These are phyloP conservation scores for Prunus mongolica DNA, from an alignment of 306 rosid genomes.

Conservation along the genomic window DNA sequence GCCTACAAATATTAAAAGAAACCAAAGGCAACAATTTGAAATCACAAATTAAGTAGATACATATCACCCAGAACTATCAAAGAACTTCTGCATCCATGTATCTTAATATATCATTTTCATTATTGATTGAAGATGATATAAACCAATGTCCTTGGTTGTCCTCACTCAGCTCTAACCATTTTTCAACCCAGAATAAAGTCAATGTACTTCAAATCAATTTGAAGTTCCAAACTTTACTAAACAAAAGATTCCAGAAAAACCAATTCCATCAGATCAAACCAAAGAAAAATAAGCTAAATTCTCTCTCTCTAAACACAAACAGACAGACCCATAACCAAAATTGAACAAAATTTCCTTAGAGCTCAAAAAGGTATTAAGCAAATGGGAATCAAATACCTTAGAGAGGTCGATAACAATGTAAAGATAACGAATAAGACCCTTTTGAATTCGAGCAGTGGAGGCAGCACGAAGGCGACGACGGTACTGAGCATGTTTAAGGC, in stretches of 20 bases:
- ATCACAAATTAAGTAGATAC: background rate
- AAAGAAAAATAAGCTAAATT: background rate
- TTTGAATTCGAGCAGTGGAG: slow-evolving; percentile 71
- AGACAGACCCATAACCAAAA: background rate
- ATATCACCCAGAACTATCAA: background rate
- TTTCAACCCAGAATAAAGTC: background rate
- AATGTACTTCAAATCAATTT: background rate
- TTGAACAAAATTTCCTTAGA: background rate
- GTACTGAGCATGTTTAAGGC: slow-evolving; percentile 79
- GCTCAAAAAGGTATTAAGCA: background rate
- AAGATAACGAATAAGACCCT: slow-evolving; percentile 90
- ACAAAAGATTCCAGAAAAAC: background rate
- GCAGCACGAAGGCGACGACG: slow-evolving; percentile 82
- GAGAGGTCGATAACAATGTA: slow-evolving; percentile 74
- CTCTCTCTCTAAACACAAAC: background rate
- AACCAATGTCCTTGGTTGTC: slow-evolving; percentile 9
- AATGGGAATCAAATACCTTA: slow-evolving; percentile 47
- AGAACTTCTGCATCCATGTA: background rate
- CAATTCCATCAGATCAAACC: background rate
- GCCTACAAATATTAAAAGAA: slow-evolving; percentile 58
- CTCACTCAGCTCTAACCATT: background rate
- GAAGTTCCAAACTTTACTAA: slow-evolving; percentile 1
- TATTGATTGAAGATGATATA: background rate
- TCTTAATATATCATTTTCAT: background rate
- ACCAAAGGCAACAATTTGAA: slow-evolving; percentile 16